Evolutionary conservation across 495 filamentous ascomycete species (phyloP), one percentile per base, ranked within the genome.

Genomic region (Daldinia loculata): DNA sequence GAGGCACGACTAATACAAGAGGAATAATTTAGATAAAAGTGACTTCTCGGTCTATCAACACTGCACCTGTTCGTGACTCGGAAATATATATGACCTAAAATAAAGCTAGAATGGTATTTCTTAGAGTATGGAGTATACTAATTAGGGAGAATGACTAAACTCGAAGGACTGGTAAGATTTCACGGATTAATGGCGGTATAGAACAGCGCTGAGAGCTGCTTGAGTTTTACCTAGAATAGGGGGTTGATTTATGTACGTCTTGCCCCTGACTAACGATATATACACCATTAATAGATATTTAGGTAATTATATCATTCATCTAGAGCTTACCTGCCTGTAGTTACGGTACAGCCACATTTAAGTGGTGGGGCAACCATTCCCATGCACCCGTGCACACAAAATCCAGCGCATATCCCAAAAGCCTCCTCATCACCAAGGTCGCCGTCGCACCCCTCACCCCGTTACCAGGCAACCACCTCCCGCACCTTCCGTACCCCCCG

Each of bases 1-100:
- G 17, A 51, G 48, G 36, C 12, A 48, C 55, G 27, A 32, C 45
- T 69, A 69, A 63, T 64, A 53, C 34, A 60, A 24, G 24, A 43
- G 36, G 36, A 38, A 51, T 60, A 56, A 29, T 55, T 56, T 62
- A 66, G 38, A 51, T 52, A 63, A 63, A 63, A 57, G 50, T 63
- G 32, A 52, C 59, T 19, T 48, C 32, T 39, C 38, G 15, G 30
- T 38, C 9, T 38, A 14, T 48, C 19, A 12, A 48, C 6, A 8
- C 17, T 45, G 17, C 17, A n/a, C 38, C n/a, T 34, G 32, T 11
- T n/a, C 52, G n/a, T 19, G 30, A 34, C 14, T 56, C 15, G 6
- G 6, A 29, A 32, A 17, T 32, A 17, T 19, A 30, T 30, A 34
- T 30, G 17, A 56, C 29, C 27, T 4, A 50, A 26, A 50, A 50